These are phyloP conservation scores for Colletotrichum lini DNA, from an alignment of 2,329 filamentous ascomycete genomes.

Conservation along the genomic window DNA sequence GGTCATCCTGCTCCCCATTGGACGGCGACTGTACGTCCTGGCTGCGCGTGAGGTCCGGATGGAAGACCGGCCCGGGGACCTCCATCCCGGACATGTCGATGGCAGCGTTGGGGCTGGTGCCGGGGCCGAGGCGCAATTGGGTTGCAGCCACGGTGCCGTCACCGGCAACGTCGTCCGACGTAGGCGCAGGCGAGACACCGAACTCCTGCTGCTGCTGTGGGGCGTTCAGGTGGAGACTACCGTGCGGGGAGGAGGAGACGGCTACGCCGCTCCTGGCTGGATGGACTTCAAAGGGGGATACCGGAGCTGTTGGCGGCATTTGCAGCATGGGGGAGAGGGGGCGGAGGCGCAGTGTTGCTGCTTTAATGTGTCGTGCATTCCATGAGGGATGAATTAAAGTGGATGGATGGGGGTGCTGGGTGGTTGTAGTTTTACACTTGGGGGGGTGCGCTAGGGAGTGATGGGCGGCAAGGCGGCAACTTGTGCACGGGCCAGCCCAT, in stretches of 20 bases:
- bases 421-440: not conserved
- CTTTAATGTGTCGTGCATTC: slow-evolving; percentile 37
- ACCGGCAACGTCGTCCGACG: slow-evolving; percentile 10
- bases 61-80: slow-evolving; percentile 12
- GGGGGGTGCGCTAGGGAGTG: not conserved
- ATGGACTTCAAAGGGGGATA: slow-evolving; percentile 28
- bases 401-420: slow-evolving; percentile 12
- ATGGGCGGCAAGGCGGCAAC: slow-evolving; percentile 30
- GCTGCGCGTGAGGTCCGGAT: slow-evolving; percentile 8
- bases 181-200: slow-evolving; percentile 27
- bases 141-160: slow-evolving; percentile 26
- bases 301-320: slow-evolving; percentile 23
- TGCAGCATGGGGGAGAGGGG: not conserved
- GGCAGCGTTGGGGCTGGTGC: slow-evolving; percentile 4
- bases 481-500: slow-evolving; percentile 20
- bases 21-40: slow-evolving; percentile 3
- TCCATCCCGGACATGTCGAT: slow-evolving; percentile 30
- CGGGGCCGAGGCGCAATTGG: slow-evolving; percentile 42
- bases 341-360: slow-evolving; percentile 36
- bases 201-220: slow-evolving; percentile 43
- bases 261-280: slow-evolving; percentile 17
- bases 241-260: slow-evolving; percentile 28
- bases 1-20: slow-evolving; percentile 16
- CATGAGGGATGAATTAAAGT: slow-evolving; percentile 17
- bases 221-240: slow-evolving; percentile 42